Percentiles rank a stretch among this genome's conserved stretches.
Evolutionary conservation across 768 basidiomycete species (phyloP).

Genomic region (Lactifluus pinguis): DNA sequence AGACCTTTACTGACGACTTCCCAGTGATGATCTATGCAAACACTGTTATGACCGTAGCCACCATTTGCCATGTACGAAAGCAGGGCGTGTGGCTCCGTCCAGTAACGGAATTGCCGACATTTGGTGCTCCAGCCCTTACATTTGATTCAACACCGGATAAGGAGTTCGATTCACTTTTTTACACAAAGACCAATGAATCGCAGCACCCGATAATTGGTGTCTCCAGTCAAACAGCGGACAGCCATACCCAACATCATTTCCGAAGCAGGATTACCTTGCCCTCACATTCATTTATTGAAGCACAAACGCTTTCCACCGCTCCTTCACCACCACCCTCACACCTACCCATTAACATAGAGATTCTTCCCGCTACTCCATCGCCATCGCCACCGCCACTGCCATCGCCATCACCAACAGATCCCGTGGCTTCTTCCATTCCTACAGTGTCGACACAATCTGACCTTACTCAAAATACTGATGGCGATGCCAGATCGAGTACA

Average conservation of each 20-base stretch:
- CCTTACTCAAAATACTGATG: neutral
- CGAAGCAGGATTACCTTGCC: slow-evolving; percentile 1
- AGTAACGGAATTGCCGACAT: slow-evolving; percentile 6
- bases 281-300: neutral
- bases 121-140: slow-evolving; percentile 10
- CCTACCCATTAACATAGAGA: neutral
- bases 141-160: neutral
- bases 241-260: neutral
- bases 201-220: neutral
- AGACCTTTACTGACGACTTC: neutral
- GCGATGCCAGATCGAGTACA: neutral
- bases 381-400: neutral
- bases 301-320: too few species aligned
- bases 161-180: neutral
- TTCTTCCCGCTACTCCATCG: too few species aligned
- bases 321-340: neutral
- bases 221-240: neutral
- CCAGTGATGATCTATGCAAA: slow-evolving; percentile 16
- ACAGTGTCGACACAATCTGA: neutral
- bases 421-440: neutral
- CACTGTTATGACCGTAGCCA: slow-evolving; percentile 15
- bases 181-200: neutral
- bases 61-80: slow-evolving; percentile 15
- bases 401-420: neutral
- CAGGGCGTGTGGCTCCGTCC: slow-evolving; percentile 1